A percentile compares a stretch with the other conserved stretches of the same genome.
Conservation (phyloP, 352 stramenopile genomes). For the Globisporangium megalacanthum region DNA sequence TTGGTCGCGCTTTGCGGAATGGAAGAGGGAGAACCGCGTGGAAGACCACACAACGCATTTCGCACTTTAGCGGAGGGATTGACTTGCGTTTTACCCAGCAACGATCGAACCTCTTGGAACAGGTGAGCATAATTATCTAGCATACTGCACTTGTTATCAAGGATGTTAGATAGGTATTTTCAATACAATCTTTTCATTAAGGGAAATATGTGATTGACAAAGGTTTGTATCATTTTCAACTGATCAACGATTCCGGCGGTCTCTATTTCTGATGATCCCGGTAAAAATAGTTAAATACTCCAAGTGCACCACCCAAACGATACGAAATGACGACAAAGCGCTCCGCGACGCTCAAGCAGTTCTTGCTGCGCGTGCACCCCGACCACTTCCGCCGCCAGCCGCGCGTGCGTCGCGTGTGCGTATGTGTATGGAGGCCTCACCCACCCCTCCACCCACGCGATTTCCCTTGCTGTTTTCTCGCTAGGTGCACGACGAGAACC, state of each 20-base stretch:
- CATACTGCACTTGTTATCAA: no score
- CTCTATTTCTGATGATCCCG: neutral
- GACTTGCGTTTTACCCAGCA: neutral
- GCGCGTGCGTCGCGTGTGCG: slow-evolving; percentile 11
- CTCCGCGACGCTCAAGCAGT: slow-evolving; percentile 61
- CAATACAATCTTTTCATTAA: no score
- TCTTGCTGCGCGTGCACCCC: slow-evolving; percentile 62
- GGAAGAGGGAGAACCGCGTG: neutral
- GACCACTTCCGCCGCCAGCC: slow-evolving; percentile 60
- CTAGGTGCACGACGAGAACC: slow-evolving; percentile 62
- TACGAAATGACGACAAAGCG: slow-evolving; percentile 26
- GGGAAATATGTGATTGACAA: no score
- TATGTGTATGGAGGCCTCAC: neutral
- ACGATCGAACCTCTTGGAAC: no score
- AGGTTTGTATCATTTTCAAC: no score
- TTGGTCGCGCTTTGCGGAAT: slow-evolving; percentile 8
- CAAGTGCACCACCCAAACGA: no score
- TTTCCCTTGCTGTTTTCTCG: neutral
- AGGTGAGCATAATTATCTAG: no score
- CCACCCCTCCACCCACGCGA: neutral
- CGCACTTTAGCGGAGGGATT: neutral
- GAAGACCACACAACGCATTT: neutral
- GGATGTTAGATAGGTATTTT: no score
- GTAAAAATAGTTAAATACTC: no score
- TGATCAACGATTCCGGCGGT: slow-evolving; percentile 1